These are phyloP conservation scores for Ustilaginoidea virens DNA, from an alignment of 2,329 filamentous ascomycete species.

Conservation along the genomic window DNA sequence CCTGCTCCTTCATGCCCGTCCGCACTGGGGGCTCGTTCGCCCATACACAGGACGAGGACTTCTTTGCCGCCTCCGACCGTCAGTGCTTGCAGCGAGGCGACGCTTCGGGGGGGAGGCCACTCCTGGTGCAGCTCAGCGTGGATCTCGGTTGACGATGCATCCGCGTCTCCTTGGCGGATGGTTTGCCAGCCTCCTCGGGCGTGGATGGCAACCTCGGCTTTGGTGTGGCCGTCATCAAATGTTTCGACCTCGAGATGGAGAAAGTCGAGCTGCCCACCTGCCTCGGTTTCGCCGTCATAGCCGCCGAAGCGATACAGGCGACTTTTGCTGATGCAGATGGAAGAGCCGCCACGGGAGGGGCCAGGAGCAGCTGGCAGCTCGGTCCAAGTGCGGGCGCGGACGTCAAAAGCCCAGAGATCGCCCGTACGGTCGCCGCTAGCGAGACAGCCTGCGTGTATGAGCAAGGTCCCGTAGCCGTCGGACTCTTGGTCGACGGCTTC, in stretches of 20 bases:
- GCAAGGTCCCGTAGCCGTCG: slow-evolving; percentile 51
- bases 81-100: slow-evolving; percentile 37
- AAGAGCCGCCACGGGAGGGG: slow-evolving; percentile 49
- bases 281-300: slow-evolving; percentile 53
- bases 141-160: slow-evolving; percentile 20
- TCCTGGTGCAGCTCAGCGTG: slow-evolving; percentile 16
- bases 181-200: slow-evolving; percentile 40
- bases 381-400: slow-evolving; percentile 49
- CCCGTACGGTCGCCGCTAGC: slow-evolving; percentile 41
- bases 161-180: slow-evolving; percentile 23
- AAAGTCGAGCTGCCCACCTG: slow-evolving; percentile 58
- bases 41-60: slow-evolving; percentile 46
- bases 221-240: slow-evolving; percentile 33
- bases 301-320: slow-evolving; percentile 68
- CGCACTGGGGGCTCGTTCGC: slow-evolving; percentile 34
- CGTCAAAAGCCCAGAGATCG: slow-evolving; percentile 68
- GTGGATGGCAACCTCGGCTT: slow-evolving; percentile 33
- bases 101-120: slow-evolving; percentile 39
- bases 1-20: slow-evolving; percentile 35
- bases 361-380: slow-evolving; percentile 52
- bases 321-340: slow-evolving; percentile 47
- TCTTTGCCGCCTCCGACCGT: slow-evolving; percentile 44
- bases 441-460: slow-evolving; percentile 63
- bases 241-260: slow-evolving; percentile 40
- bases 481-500: slow-evolving; percentile 43